Evolutionary conservation across 495 filamentous ascomycete species (phyloP).

Genomic region (Aspergillus leporis): DNA sequence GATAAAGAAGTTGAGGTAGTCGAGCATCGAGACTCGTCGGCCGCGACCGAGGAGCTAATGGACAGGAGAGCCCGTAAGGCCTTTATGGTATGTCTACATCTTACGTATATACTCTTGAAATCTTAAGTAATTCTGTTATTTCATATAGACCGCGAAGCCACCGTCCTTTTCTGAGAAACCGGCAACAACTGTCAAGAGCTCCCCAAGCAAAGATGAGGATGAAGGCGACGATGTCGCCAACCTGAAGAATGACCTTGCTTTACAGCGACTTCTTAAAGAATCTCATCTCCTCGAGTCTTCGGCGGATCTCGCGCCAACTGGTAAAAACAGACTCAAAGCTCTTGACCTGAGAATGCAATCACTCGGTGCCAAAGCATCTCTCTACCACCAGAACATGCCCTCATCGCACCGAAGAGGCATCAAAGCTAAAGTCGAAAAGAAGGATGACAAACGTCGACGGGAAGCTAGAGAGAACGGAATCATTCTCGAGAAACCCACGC

Average conservation of each 20-base stretch:
- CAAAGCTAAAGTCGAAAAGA: conserved; percentile 56
- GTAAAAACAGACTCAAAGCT: conserved; percentile 70
- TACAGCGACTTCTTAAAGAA: conserved; percentile 86
- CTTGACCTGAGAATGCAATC: conserved; percentile 78
- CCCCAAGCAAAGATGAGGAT: conserved; percentile 34
- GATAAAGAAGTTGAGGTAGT: conserved; percentile 59
- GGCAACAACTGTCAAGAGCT: conserved; percentile 26
- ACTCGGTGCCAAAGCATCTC: conserved; percentile 73
- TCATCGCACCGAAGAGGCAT: conserved; percentile 80
- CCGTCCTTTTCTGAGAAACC: conserved; percentile 46
- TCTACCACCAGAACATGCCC: conserved; percentile 80
- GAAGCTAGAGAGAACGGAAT: conserved; percentile 91
- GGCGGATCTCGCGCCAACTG: conserved; percentile 59
- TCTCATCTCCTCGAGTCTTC: conserved; percentile 83
- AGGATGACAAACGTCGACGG: conserved; percentile 68
- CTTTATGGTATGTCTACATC: conserved; percentile 63
- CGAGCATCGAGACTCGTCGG: conserved; percentile 53
- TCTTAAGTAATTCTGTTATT: not conserved
- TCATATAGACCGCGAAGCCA: conserved; percentile 44
- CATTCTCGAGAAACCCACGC: conserved; percentile 71
- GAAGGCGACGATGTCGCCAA: conserved; percentile 60
- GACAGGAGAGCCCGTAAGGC: conserved; percentile 71
- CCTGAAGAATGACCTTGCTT: conserved; percentile 87
- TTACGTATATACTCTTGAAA: not conserved
- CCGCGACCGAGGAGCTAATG: conserved; percentile 37